phyloP scores from a whole-genome alignment of 345 rosid genomes.

The Eucalyptus albens region DNA sequence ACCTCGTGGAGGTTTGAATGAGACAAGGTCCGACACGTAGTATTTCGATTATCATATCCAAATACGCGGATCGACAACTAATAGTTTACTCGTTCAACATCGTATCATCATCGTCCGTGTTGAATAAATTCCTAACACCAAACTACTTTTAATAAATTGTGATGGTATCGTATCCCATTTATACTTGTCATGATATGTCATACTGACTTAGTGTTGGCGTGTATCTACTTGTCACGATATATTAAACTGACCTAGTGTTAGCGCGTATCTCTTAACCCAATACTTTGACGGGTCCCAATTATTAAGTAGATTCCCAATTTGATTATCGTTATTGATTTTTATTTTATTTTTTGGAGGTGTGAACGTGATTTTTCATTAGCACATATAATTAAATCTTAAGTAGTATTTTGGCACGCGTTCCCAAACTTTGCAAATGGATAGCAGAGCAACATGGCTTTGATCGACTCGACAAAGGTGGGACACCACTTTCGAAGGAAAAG shows the following conservation, averaged over 20 bases:
- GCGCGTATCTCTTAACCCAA: too few species aligned
- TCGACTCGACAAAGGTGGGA: not conserved
- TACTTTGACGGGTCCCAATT: not conserved
- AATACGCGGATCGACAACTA: not conserved
- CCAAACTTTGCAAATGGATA: not conserved
- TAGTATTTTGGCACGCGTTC: not conserved
- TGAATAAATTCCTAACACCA: not conserved
- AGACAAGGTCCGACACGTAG: not conserved
- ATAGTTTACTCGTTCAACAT: not conserved
- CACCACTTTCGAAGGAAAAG: not conserved
- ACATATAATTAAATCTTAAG: not conserved
- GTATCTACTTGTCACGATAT: not conserved
- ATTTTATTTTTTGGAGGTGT: not conserved
- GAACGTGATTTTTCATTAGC: not conserved
- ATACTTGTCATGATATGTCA: not conserved
- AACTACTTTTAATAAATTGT: not conserved
- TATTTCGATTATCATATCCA: not conserved
- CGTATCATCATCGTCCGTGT: not conserved
- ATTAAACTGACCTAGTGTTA: accelerated
- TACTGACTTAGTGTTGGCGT: accelerated
- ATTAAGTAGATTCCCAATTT: not conserved
- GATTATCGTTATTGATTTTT: not conserved
- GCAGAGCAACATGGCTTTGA: not conserved
- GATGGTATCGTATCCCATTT: accelerated
- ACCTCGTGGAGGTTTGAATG: not conserved